Evolutionary conservation across 2,329 filamentous ascomycete genomes (phyloP).

Genomic region (Stagonosporopsis vannaccii): DNA sequence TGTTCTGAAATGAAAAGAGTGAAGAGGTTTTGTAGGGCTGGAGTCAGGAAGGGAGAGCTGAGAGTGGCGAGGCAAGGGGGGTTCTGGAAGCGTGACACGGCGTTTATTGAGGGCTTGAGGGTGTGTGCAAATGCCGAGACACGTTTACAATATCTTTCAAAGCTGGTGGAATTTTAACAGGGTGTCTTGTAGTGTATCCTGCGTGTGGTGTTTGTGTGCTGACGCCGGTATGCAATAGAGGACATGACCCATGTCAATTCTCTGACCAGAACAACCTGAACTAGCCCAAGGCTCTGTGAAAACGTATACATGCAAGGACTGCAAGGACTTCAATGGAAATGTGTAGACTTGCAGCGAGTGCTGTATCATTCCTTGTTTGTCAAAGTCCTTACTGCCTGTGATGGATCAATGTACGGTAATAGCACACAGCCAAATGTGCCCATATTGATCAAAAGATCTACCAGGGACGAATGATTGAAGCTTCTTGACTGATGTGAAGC

Average conservation of each 20-base stretch:
- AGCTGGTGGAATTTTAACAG: background rate
- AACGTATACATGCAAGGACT: too few species aligned
- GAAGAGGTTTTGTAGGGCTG: background rate
- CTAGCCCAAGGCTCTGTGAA: background rate
- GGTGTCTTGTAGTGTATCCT: background rate
- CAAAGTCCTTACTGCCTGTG: background rate
- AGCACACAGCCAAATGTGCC: too few species aligned
- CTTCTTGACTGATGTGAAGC: too few species aligned
- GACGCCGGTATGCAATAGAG: background rate
- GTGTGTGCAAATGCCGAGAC: background rate
- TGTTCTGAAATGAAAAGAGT: background rate
- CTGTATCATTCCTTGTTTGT: too few species aligned
- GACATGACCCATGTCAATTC: background rate
- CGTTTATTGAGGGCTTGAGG: background rate
- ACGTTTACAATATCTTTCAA: background rate
- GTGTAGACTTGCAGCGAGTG: too few species aligned
- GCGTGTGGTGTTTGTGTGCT: background rate
- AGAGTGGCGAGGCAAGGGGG: slow-evolving; percentile 10
- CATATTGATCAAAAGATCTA: too few species aligned
- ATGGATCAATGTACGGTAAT: too few species aligned
- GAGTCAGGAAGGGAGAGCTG: background rate
- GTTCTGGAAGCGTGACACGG: slow-evolving; percentile 1
- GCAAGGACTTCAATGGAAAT: too few species aligned
- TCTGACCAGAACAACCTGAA: too few species aligned
- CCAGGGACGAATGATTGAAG: too few species aligned